Evolutionary conservation across 2,329 filamentous ascomycete species (phyloP), one percentile per base, ranked within the genome.

Genomic region (Fusarium graminum): DNA sequence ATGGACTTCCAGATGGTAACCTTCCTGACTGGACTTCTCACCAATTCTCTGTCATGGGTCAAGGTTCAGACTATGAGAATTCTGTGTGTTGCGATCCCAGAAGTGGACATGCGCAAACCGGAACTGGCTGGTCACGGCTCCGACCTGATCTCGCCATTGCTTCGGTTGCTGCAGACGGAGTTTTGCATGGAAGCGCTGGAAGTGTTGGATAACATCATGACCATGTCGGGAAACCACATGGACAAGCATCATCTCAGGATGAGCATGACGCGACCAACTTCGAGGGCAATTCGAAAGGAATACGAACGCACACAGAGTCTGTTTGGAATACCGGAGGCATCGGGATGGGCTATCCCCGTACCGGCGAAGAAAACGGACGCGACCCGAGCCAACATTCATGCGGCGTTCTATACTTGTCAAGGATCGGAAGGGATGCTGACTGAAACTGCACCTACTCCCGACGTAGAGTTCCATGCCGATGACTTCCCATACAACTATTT

Each of bases 301-400:
- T 98, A 97, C 71, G 94, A 97, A 74, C 90, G 92, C 22, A 97
- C 93, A 0, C 92, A 97, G 76, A 97, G 93, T 73, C 80, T 99
- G 32, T 99, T 98, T 76, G 96, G 96, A 28, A 98, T 99, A 59
- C 95, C 95, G 0, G 94, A 98, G 75, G 90, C 93, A 22, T 95
- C 92, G 16, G 95, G 95, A 3, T 99, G 95, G 95, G 95, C 95
- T 0, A 93, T 99, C 42, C 94, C 95, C 0, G 88, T 96, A 75
- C 95, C 95, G 16, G 94, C 94, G 1, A 90, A 92, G 55, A 94
- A 97, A 80, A 95, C 94, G 1, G 90, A 91, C 52, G 87, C 89
- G 32, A 98, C 95, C 6, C 87, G 95, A 57, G 87, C 90, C 58
- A 99, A 99, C 72, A 95, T 99, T 4, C 94, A 98, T 76, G 93